A percentile compares a stretch with the other conserved stretches of the same genome.
Evolutionary conservation across 169 alveolate genomes (phyloP).

Genomic region (Besnoitia besnoiti): DNA sequence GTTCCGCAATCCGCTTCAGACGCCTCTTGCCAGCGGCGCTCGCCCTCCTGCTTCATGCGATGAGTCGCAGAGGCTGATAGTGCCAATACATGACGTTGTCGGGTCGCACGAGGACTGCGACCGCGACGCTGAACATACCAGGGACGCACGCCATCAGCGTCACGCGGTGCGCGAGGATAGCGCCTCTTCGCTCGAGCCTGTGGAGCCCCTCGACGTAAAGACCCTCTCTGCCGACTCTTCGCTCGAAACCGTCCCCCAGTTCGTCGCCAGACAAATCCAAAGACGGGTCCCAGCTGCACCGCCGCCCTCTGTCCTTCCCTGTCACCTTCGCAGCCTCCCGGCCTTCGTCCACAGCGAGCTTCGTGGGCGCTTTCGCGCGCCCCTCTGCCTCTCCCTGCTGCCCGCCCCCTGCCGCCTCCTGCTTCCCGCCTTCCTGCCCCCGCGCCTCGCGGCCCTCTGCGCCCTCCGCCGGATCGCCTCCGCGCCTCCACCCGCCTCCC

Average conservation of each 20-base stretch:
- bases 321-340: neutral
- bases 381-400: neutral
- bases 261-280: neutral
- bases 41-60: neutral
- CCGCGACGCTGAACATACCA: conserved; percentile 14
- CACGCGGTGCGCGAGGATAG: conserved; percentile 35
- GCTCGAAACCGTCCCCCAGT: neutral
- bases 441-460: neutral
- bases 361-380: neutral
- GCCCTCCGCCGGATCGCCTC: neutral
- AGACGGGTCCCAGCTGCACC: neutral
- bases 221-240: neutral
- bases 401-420: neutral
- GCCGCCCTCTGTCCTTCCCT: neutral
- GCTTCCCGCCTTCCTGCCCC: neutral
- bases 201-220: neutral
- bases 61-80: conserved; percentile 28
- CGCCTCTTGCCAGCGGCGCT: too few relatives aligned
- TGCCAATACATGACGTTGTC: conserved; percentile 33
- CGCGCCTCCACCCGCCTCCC: neutral
- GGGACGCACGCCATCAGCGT: conserved; percentile 48
- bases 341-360: neutral
- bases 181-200: conserved; percentile 35
- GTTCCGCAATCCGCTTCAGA: too few relatives aligned
- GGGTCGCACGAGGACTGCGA: conserved; percentile 28